A percentile compares a stretch with the other conserved stretches of the same genome.
Conservation (phyloP, 2,329 filamentous ascomycete genomes). For the Malbranchea zuffiana region DNA sequence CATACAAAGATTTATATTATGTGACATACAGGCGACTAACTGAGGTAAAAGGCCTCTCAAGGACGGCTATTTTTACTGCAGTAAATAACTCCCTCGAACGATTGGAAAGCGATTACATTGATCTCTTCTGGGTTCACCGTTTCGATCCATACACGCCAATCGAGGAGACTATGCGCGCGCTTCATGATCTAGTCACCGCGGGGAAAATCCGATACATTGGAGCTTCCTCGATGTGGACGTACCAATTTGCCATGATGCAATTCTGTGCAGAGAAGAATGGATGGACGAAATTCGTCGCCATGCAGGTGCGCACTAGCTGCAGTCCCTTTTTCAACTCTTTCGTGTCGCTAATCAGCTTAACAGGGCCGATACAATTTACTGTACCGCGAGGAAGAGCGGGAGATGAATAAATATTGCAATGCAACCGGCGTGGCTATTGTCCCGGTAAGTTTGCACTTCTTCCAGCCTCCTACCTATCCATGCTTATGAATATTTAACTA, state of each 20-base stretch:
- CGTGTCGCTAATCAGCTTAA: no score
- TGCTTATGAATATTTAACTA: background rate
- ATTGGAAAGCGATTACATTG: slow-evolving; percentile 38
- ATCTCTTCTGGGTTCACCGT: slow-evolving; percentile 42
- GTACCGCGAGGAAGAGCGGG: slow-evolving; percentile 40
- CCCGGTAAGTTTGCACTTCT: slow-evolving; percentile 19
- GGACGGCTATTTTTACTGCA: slow-evolving; percentile 37
- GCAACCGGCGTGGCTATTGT: slow-evolving; percentile 33
- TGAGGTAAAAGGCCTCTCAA: slow-evolving; percentile 22
- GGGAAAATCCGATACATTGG: slow-evolving; percentile 27
- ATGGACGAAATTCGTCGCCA: slow-evolving; percentile 44
- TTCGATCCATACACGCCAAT: slow-evolving; percentile 37
- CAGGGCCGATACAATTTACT: slow-evolving; percentile 44
- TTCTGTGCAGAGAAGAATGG: slow-evolving; percentile 38
- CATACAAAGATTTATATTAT: background rate
- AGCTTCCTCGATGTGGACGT: slow-evolving; percentile 22
- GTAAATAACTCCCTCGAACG: slow-evolving; percentile 37
- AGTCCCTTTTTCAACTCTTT: no score
- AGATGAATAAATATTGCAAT: slow-evolving; percentile 35
- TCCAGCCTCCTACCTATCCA: background rate
- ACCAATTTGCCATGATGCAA: slow-evolving; percentile 36
- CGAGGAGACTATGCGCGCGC: slow-evolving; percentile 39
- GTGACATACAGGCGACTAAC: background rate
- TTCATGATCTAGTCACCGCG: slow-evolving; percentile 33
- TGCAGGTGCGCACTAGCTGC: no score